Conservation (phyloP, 768 basidiomycete genomes). For the Paxillus rubicundulus region DNA sequence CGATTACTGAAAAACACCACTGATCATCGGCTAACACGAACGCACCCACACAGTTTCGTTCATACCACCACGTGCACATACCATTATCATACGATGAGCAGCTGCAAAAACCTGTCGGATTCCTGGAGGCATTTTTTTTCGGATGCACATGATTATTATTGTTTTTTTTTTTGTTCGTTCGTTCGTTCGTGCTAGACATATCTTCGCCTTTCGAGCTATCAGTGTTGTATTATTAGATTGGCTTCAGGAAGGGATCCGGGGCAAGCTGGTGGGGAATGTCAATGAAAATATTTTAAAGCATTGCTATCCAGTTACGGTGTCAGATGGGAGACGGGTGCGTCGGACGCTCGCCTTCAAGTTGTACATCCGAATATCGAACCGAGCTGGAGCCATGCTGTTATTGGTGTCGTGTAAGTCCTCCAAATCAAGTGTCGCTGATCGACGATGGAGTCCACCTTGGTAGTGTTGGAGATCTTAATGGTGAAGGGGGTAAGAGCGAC, state of each 20-base stretch:
- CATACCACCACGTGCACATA: constrained; percentile 3
- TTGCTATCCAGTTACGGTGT: neutral
- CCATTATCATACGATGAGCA: constrained; percentile 6
- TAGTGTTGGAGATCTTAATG: too few relatives aligned
- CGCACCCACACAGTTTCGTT: constrained; percentile 4
- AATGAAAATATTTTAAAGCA: neutral
- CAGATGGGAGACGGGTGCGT: too few relatives aligned
- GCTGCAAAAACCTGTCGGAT: constrained; percentile 5
- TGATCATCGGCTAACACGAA: too few relatives aligned
- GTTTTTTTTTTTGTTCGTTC: constrained; percentile 35
- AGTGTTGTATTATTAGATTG: neutral
- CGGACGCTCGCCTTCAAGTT: too few relatives aligned
- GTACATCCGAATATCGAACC: too few relatives aligned
- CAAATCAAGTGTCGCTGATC: neutral
- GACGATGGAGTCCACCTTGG: neutral
- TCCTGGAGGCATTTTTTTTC: neutral
- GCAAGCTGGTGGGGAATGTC: constrained; percentile 1
- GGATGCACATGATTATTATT: constrained; percentile 9
- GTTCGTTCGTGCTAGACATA: constrained; percentile 16
- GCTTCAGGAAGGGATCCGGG: constrained; percentile 2
- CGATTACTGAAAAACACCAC: neutral
- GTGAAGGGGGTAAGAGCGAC: too few relatives aligned
- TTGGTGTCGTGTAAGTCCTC: neutral
- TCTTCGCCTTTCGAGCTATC: constrained; percentile 19
- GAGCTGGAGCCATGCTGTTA: too few relatives aligned